phyloP scores from a whole-genome alignment of 345 rosid genomes.

The Populus deltoides region DNA sequence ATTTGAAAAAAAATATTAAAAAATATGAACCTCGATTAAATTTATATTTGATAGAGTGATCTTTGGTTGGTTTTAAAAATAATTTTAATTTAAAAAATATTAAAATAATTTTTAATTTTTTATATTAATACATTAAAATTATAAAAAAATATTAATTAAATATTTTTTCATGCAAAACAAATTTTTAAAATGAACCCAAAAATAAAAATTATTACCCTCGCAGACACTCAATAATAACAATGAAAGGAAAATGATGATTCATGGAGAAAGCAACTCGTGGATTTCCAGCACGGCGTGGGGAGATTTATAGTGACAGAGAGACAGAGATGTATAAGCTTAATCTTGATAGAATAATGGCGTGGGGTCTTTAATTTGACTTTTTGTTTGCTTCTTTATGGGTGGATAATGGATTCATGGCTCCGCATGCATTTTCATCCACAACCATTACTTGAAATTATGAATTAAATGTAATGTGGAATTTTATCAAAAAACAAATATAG shows the following conservation, averaged over 20 bases:
- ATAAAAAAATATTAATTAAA: too few relatives aligned
- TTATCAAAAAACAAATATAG: not conserved
- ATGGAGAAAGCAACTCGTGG: slow-evolving; percentile 1
- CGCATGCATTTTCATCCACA: not conserved
- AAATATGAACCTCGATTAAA: too few relatives aligned
- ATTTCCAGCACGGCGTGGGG: not conserved
- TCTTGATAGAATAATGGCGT: not conserved
- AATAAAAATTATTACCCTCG: too few relatives aligned
- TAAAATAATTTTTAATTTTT: too few relatives aligned
- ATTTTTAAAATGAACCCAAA: too few relatives aligned
- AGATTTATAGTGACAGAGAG: not conserved
- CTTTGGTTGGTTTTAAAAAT: too few relatives aligned
- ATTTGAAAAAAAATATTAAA: too few relatives aligned
- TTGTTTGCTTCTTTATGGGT: not conserved
- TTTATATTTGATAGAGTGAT: too few relatives aligned
- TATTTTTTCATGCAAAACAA: too few relatives aligned
- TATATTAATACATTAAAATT: too few relatives aligned
- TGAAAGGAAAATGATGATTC: not conserved
- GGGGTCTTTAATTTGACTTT: slow-evolving; percentile 1
- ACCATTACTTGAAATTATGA: not conserved
- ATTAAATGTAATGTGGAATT: not conserved
- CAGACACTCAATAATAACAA: too few relatives aligned
- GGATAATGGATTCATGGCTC: not conserved
- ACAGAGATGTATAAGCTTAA: not conserved
- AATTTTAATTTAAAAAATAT: too few relatives aligned